These are phyloP conservation scores for Solanum habrochaites DNA, from an alignment of 257 asterid species.

Conservation along the genomic window DNA sequence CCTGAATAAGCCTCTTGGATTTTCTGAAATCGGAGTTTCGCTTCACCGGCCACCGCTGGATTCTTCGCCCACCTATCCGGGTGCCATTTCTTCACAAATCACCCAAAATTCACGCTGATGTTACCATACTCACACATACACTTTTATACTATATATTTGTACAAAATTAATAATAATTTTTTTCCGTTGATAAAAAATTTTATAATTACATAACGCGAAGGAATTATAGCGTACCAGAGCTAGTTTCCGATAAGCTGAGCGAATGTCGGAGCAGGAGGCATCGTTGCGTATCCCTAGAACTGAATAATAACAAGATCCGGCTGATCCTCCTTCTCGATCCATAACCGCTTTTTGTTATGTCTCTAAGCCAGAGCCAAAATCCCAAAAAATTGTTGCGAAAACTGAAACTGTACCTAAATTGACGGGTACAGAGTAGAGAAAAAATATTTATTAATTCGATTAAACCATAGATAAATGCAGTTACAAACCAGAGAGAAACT, in stretches of 20 bases:
- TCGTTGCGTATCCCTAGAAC: conserved; percentile 70
- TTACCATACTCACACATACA: background rate
- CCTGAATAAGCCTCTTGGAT: conserved; percentile 77
- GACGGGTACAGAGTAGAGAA: background rate
- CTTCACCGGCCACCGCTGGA: conserved; percentile 62
- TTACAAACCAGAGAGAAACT: background rate
- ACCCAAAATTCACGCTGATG: background rate
- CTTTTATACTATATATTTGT: background rate
- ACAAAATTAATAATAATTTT: background rate
- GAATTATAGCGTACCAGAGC: conserved; percentile 37
- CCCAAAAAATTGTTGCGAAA: background rate
- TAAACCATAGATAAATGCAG: background rate
- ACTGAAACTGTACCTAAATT: background rate
- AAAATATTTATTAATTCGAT: background rate
- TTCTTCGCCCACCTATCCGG: conserved; percentile 69
- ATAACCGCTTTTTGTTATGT: conserved; percentile 1
- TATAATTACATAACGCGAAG: background rate
- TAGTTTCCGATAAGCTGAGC: conserved; percentile 81
- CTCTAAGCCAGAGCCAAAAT: background rate
- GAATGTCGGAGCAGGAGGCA: conserved; percentile 72
- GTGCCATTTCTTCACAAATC: conserved; percentile 52
- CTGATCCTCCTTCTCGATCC: conserved; percentile 62
- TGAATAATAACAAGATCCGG: conserved; percentile 59
- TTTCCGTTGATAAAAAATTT: background rate
- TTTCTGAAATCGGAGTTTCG: conserved; percentile 62